Conservation (phyloP, 2,329 filamentous ascomycete species). For the Incumbomyces delicatus region DNA sequence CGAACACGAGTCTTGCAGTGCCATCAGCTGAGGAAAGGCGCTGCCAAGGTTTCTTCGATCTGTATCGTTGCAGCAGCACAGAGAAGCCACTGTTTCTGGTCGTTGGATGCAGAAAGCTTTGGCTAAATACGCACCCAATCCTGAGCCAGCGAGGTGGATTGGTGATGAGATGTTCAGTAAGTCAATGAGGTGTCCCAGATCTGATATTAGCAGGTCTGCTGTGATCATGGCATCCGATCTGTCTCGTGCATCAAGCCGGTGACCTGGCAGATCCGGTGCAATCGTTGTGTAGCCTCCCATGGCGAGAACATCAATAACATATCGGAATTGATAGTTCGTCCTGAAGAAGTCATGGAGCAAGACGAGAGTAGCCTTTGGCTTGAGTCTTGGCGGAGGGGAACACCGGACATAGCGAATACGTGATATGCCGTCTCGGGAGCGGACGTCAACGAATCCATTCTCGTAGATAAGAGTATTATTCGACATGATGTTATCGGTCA, state of each 20-base stretch:
- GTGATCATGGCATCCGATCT: background rate
- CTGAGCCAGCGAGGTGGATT: background rate
- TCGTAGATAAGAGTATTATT: background rate
- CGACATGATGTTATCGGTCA: background rate
- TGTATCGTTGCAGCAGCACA: background rate
- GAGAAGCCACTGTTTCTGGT: background rate
- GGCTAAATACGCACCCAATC: background rate
- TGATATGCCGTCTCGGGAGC: too few relatives aligned
- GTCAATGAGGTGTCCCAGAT: background rate
- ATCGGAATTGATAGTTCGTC: constrained; percentile 1
- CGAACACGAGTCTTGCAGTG: background rate
- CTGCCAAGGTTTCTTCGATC: background rate
- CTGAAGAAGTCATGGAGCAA: constrained; percentile 1
- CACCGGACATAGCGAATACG: background rate
- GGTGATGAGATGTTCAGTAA: background rate
- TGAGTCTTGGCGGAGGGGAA: background rate
- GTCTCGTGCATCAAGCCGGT: background rate
- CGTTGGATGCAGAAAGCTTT: background rate
- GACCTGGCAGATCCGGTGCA: background rate
- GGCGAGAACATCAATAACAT: background rate
- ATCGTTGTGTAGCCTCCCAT: constrained; percentile 1
- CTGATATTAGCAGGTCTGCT: background rate
- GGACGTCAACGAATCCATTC: background rate
- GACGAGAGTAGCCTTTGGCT: background rate
- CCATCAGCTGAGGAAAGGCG: background rate